Evolutionary conservation across 345 rosid species (phyloP).

Genomic region (Salix purpurea): DNA sequence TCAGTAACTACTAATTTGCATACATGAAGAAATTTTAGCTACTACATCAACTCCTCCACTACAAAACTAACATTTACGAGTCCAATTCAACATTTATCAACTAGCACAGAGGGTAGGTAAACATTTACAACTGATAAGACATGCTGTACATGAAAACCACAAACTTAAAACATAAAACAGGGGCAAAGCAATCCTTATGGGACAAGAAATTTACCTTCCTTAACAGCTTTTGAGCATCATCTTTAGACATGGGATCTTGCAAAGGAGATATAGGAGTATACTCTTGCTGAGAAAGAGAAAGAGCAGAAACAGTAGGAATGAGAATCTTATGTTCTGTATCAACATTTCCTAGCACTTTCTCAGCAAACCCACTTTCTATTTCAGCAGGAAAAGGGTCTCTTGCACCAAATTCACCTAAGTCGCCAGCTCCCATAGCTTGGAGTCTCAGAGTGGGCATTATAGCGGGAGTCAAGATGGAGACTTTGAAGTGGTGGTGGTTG

Average conservation of each 20-base stretch:
- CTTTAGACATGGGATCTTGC: conserved; percentile 56
- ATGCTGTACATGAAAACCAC: neutral
- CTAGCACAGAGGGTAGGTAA: neutral
- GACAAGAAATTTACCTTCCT: conserved; percentile 48
- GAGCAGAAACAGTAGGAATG: conserved; percentile 66
- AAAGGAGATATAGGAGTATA: conserved; percentile 62
- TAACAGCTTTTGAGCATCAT: conserved; percentile 56
- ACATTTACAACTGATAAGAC: neutral
- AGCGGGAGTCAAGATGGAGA: conserved; percentile 10
- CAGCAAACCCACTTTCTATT: conserved; percentile 73
- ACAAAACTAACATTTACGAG: neutral
- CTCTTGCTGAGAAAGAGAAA: conserved; percentile 64
- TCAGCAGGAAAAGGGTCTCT: conserved; percentile 77
- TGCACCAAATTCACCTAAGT: conserved; percentile 67
- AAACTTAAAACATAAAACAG: neutral
- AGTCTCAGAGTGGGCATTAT: conserved; percentile 12
- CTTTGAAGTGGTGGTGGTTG: neutral
- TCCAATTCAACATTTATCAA: neutral
- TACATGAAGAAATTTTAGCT: neutral
- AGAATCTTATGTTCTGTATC: conserved; percentile 81
- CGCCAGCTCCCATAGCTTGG: conserved; percentile 24
- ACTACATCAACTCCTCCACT: neutral
- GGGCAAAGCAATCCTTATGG: neutral
- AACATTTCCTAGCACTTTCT: conserved; percentile 61
- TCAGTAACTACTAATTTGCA: neutral